Base-by-base conservation (phyloP, 169 alveolate genomes). In the Plasmodium berghei region DNA sequence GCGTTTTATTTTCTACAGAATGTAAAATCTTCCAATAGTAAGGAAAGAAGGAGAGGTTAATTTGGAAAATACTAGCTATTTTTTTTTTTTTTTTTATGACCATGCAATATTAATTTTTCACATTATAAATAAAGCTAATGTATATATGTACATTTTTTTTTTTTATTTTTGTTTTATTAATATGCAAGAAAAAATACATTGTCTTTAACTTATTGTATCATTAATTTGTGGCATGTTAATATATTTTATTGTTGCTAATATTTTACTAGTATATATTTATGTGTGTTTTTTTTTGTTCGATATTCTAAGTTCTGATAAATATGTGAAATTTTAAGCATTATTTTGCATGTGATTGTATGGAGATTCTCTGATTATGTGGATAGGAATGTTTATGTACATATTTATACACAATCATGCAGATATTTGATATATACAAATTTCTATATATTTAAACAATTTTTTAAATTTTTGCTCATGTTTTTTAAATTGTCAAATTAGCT, bases 401-500 rank as follows among this genome's bases (percentile, higher is more conserved):
- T 45, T 40, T 40, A 26, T 66, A 66, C 52, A 24, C 5, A 10
- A 10, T 14, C 28, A 63, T 3, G 72, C 14, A 28, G 22, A 63
- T 12, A 18, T 63, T 12, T 63, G 28, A 69, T 42, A 66, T 63
- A 34, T 20, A 12, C 24, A n/a, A 71, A 71, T 16, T 5, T 24
- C 16, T 52, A 8, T 71, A 52, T 12, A 49, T 12, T 40, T 71
- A 20, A 49, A 18, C 48, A 28, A n/a, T 70, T 22, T 73, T 73
- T 73, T 56, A 48, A 73, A 42, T 63, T 58, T 73, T 73, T 73
- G 58, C 16, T 45, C 59, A 55, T 56, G 59, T 59, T 34, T 61
- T 74, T 61, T 62, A 52, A 59, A 59, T 74, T 74, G 73, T 74
- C 87, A 73, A 73, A 56, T 73, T 20, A 34, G n/a, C 16, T 34